phyloP scores from a whole-genome alignment of 805 yeast genomes.

The Nakazawaea ambrosiae region DNA sequence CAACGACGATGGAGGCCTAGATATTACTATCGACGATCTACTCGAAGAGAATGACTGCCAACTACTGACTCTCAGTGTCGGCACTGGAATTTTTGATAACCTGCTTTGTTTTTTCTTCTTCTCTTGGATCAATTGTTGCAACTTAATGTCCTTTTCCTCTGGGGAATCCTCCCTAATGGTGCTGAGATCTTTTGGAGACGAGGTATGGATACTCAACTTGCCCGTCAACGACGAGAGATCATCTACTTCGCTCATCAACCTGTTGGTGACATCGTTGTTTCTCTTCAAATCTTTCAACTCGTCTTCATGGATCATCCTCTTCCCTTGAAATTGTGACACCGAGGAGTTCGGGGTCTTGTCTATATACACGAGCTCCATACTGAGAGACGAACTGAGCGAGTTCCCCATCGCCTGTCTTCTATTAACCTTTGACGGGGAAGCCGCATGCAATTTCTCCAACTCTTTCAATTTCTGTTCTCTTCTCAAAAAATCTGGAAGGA shows the following conservation, averaged over 20 bases:
- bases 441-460: background rate
- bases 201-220: no score
- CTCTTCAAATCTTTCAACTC: conserved; percentile 23
- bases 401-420: conserved; percentile 10
- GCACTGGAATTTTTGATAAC: conserved; percentile 15
- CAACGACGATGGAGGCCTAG: conserved; percentile 25
- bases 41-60: background rate
- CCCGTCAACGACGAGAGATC: background rate
- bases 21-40: no score
- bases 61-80: conserved; percentile 31
- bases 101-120: conserved; percentile 17
- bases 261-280: no score
- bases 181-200: no score
- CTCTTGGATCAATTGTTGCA: conserved; percentile 17
- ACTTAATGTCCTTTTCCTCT: conserved; percentile 14
- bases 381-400: conserved; percentile 13
- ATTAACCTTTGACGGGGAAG: conserved; percentile 5
- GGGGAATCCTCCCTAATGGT: no score
- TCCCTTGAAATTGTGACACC: no score
- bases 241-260: no score
- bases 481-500: conserved; percentile 3
- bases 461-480: conserved; percentile 1
- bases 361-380: conserved; percentile 19
- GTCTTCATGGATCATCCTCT: conserved; percentile 7
- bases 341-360: conserved; percentile 18